Evolutionary conservation across 2,329 filamentous ascomycete species (phyloP).

Genomic region (Tetracladium maxilliforme): DNA sequence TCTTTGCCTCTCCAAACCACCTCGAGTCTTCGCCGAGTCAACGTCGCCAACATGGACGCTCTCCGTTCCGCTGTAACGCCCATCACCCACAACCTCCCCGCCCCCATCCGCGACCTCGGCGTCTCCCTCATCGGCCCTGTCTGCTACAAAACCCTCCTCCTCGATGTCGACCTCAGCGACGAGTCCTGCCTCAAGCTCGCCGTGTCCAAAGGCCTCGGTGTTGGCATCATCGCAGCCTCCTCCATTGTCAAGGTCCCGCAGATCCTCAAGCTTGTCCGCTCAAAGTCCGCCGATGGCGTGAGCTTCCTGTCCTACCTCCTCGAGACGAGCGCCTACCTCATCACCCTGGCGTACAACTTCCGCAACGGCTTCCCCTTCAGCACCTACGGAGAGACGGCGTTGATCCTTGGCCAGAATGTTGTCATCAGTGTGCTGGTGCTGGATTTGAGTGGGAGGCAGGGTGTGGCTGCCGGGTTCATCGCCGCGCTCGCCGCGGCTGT

Average conservation of each 20-base stretch:
- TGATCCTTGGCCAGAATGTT: slow-evolving; percentile 87
- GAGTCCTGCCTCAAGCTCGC: slow-evolving; percentile 75
- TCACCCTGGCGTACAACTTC: slow-evolving; percentile 82
- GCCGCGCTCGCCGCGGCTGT: slow-evolving; percentile 57
- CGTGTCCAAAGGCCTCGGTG: slow-evolving; percentile 81
- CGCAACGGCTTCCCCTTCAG: slow-evolving; percentile 89
- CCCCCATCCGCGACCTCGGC: slow-evolving; percentile 59
- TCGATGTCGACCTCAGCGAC: slow-evolving; percentile 68
- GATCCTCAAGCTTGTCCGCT: slow-evolving; percentile 79
- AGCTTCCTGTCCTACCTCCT: slow-evolving; percentile 86
- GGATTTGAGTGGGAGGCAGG: slow-evolving; percentile 58
- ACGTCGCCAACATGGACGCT: no score
- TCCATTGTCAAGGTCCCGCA: slow-evolving; percentile 94
- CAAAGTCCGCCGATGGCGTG: slow-evolving; percentile 68
- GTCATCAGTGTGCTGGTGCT: slow-evolving; percentile 78
- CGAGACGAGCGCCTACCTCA: slow-evolving; percentile 77
- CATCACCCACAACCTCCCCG: slow-evolving; percentile 59
- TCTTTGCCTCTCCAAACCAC: no score
- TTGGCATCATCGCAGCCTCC: slow-evolving; percentile 83
- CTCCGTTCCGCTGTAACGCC: slow-evolving; percentile 47
- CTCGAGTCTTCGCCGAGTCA: no score
- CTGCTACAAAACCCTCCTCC: slow-evolving; percentile 78
- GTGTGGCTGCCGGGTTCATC: slow-evolving; percentile 62
- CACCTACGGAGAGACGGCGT: slow-evolving; percentile 87
- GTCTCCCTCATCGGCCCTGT: slow-evolving; percentile 64